Percentiles rank a stretch among this genome's conserved stretches.
These are phyloP conservation scores for Lactarius trivialis DNA, from an alignment of 768 basidiomycete genomes.

Conservation along the genomic window DNA sequence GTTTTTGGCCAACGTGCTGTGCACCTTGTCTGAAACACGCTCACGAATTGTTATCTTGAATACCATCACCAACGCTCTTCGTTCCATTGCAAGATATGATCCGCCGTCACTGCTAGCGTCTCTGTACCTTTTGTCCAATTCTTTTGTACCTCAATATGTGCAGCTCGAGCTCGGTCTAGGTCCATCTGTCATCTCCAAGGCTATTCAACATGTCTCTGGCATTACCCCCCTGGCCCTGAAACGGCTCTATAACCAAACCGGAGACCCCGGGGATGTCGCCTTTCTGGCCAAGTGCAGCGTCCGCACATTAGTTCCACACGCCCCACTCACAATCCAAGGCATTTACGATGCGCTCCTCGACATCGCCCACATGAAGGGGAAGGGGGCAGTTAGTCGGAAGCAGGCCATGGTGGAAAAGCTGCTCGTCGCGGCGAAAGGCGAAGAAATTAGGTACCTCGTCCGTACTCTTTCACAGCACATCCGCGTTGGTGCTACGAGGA, in stretches of 20 bases:
- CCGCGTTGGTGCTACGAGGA: constrained; percentile 82
- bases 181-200: constrained; percentile 56
- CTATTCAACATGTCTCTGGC: constrained; percentile 69
- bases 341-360: constrained; percentile 65
- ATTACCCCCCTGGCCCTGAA: constrained; percentile 50
- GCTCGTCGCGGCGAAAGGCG: constrained; percentile 78
- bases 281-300: constrained; percentile 74
- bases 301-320: constrained; percentile 65
- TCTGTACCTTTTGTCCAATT: constrained; percentile 77
- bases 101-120: constrained; percentile 66
- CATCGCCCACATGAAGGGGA: constrained; percentile 63
- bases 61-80: constrained; percentile 66
- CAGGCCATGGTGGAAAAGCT: constrained; percentile 74
- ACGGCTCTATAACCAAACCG: constrained; percentile 62
- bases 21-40: constrained; percentile 54
- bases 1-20: constrained; percentile 61
- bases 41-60: constrained; percentile 68
- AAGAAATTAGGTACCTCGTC: constrained; percentile 80
- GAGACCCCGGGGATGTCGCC: constrained; percentile 82
- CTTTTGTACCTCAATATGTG: constrained; percentile 68
- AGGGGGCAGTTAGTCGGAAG: constrained; percentile 69
- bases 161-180: constrained; percentile 67
- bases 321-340: constrained; percentile 53
- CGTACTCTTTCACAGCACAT: constrained; percentile 69
- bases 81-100: constrained; percentile 58